phyloP scores from a whole-genome alignment of 2,329 filamentous ascomycete genomes.

The Xylariales sp. region DNA sequence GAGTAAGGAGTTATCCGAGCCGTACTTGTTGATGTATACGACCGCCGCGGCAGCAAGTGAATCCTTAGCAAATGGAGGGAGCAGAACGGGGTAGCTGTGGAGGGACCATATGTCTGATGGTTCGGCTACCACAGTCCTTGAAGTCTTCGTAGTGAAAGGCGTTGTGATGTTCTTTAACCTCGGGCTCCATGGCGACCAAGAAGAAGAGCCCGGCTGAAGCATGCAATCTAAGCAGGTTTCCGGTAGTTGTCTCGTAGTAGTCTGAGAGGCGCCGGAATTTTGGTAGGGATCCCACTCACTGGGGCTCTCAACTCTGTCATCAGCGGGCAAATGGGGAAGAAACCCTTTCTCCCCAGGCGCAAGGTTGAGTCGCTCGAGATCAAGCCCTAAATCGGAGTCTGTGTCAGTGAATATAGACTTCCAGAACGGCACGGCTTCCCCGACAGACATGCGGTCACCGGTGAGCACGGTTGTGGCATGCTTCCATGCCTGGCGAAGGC shows the following conservation, averaged over 20 bases:
- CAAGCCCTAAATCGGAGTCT: background rate
- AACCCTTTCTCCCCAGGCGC: background rate
- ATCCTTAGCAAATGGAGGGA: conserved; percentile 1
- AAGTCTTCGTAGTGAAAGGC: background rate
- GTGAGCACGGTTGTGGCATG: conserved; percentile 14
- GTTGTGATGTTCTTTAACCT: background rate
- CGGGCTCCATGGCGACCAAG: background rate
- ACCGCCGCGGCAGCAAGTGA: conserved; percentile 9
- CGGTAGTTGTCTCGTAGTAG: background rate
- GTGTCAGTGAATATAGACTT: background rate
- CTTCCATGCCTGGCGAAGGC: conserved; percentile 14
- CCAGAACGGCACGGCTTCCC: conserved; percentile 13
- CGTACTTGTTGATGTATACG: conserved; percentile 14
- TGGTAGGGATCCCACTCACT: conserved; percentile 17
- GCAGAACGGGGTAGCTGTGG: too few relatives aligned
- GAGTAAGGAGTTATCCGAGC: conserved; percentile 14
- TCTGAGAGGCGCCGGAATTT: background rate
- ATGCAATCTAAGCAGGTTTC: conserved; percentile 12
- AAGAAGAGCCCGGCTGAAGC: conserved; percentile 8
- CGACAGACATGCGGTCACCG: conserved; percentile 7
- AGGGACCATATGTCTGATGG: background rate
- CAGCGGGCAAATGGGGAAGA: conserved; percentile 1
- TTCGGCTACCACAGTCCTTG: background rate
- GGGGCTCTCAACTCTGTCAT: conserved; percentile 6
- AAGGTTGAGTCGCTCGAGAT: background rate